Conservation (phyloP, 768 basidiomycete species). For the Mycena rosella region DNA sequence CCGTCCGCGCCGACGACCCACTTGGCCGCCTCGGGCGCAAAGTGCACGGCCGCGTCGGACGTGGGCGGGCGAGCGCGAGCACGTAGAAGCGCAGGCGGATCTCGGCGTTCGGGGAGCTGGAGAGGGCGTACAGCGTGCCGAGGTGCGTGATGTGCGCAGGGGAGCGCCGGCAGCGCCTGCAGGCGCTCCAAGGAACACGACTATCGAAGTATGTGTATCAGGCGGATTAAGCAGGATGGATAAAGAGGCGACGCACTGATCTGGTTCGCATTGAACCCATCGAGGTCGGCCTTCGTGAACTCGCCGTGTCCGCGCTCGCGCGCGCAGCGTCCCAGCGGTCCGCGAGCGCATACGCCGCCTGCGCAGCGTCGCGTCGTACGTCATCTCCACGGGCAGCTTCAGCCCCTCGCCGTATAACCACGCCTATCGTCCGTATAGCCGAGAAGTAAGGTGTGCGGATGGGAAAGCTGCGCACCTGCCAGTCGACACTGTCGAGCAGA, state of each 20-base stretch:
- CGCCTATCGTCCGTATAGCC: conserved; percentile 53
- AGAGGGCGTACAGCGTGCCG: conserved; percentile 58
- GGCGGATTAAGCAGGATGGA: conserved; percentile 1
- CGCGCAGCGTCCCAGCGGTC: conserved; percentile 80
- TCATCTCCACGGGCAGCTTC: conserved; percentile 72
- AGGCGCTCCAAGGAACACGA: conserved; percentile 88
- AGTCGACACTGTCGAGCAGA: conserved; percentile 77
- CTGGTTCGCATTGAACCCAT: conserved; percentile 79
- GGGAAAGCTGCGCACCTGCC: conserved; percentile 68
- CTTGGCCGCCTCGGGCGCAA: conserved; percentile 65
- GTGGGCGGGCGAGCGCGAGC: conserved; percentile 69
- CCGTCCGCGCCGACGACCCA: conserved; percentile 81
- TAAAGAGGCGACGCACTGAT: conserved; percentile 62
- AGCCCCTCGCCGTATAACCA: conserved; percentile 89
- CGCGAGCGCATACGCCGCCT: conserved; percentile 79
- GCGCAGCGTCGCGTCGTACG: conserved; percentile 77
- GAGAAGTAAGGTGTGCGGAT: background rate
- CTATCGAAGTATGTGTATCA: conserved; percentile 47
- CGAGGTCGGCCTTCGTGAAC: conserved; percentile 75
- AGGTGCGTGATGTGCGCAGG: conserved; percentile 58
- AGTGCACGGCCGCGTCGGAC: conserved; percentile 61
- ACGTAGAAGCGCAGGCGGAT: conserved; percentile 84
- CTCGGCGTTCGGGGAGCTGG: conserved; percentile 78
- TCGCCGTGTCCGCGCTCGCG: conserved; percentile 50
- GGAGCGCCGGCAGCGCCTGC: conserved; percentile 71